These are phyloP conservation scores for Beauveria scarabaeidicola DNA, from an alignment of 2,329 filamentous ascomycete species.

Conservation along the genomic window DNA sequence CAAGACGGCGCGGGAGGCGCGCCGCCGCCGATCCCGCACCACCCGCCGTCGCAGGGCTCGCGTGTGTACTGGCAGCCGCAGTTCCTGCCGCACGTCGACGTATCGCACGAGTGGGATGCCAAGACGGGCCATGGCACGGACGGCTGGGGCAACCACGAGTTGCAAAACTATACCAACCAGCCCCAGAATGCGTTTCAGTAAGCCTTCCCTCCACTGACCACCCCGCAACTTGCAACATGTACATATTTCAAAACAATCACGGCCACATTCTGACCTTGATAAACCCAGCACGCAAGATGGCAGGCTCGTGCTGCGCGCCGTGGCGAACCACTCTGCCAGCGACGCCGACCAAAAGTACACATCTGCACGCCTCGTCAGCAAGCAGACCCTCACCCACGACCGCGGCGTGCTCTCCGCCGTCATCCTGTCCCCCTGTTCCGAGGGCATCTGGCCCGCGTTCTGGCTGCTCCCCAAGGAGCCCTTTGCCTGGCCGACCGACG, in stretches of 20 bases:
- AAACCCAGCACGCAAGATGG: constrained; percentile 33
- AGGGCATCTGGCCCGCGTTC: constrained; percentile 53
- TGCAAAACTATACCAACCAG: constrained; percentile 46
- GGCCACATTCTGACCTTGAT: neutral
- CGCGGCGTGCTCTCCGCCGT: constrained; percentile 44
- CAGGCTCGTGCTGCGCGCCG: constrained; percentile 43
- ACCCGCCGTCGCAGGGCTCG: constrained; percentile 10
- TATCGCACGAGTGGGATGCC: constrained; percentile 44
- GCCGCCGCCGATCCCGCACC: constrained; percentile 14
- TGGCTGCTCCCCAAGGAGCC: constrained; percentile 52
- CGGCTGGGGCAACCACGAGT: constrained; percentile 55
- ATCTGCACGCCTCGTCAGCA: constrained; percentile 45
- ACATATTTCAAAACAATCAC: neutral
- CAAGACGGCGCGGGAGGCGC: neutral
- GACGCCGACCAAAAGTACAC: constrained; percentile 38
- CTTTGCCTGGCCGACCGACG: constrained; percentile 50
- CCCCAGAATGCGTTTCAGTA: constrained; percentile 45
- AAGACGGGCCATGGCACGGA: constrained; percentile 47
- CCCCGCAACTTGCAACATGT: too few relatives aligned
- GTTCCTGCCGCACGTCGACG: constrained; percentile 36
- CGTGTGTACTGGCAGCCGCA: constrained; percentile 43
- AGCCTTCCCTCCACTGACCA: constrained; percentile 1
- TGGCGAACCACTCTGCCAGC: constrained; percentile 29
- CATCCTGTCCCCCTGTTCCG: constrained; percentile 43
- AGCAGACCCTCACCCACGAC: constrained; percentile 40